These are phyloP conservation scores for Ochromonas danica DNA, from an alignment of 108 stramenopile species.

Conservation along the genomic window DNA sequence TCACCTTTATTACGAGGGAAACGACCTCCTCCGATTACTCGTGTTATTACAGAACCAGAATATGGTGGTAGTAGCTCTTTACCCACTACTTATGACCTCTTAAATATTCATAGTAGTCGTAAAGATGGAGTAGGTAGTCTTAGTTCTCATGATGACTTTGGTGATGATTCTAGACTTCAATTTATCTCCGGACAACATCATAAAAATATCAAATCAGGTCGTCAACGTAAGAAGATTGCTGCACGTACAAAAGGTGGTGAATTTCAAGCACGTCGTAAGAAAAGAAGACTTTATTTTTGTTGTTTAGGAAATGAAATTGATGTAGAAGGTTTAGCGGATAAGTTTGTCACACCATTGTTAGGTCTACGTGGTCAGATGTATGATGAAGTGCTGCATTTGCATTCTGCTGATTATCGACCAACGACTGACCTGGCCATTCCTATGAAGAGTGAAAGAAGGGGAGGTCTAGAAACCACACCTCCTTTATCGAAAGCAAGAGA, in stretches of 20 bases:
- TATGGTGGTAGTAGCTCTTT: too few relatives aligned
- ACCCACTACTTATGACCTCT: too few relatives aligned
- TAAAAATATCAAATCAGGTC: slow-evolving; percentile 3
- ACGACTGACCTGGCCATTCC: neutral
- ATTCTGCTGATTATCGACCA: neutral
- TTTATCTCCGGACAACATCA: too few relatives aligned
- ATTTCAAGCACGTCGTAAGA: slow-evolving; percentile 15
- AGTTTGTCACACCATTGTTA: neutral
- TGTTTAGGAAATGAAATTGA: slow-evolving; percentile 30
- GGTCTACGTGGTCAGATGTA: slow-evolving; percentile 6
- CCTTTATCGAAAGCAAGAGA: too few relatives aligned
- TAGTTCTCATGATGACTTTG: too few relatives aligned
- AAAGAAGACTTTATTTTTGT: slow-evolving; percentile 29
- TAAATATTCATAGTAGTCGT: too few relatives aligned
- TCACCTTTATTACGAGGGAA: too few relatives aligned
- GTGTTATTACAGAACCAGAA: too few relatives aligned
- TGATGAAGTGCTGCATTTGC: slow-evolving; percentile 25
- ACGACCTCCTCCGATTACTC: too few relatives aligned
- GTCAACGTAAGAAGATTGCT: slow-evolving; percentile 19
- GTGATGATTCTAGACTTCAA: too few relatives aligned
- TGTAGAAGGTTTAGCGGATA: slow-evolving; percentile 4
- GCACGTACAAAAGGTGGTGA: slow-evolving; percentile 35
- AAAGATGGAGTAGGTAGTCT: too few relatives aligned
- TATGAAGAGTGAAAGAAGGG: neutral
- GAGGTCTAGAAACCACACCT: too few relatives aligned